Evolutionary conservation across 2,329 filamentous ascomycete genomes (phyloP).

Genomic region (Zymoseptoria brevis): DNA sequence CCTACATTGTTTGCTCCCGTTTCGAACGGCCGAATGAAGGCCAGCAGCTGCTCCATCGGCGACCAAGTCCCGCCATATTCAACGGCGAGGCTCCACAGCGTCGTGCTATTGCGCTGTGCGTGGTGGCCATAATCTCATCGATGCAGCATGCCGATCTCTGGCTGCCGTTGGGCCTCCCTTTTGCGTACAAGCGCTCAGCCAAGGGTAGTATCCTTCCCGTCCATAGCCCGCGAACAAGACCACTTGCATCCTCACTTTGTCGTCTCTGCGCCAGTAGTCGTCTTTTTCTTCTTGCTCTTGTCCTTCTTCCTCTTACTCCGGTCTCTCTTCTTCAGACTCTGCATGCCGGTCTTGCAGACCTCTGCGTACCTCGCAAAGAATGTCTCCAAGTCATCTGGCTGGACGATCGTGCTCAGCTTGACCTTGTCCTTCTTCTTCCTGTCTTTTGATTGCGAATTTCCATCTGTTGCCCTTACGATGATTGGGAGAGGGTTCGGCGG

Average conservation of each 20-base stretch:
- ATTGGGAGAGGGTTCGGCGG: slow-evolving; percentile 58
- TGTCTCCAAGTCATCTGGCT: slow-evolving; percentile 62
- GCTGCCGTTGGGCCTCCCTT: not conserved
- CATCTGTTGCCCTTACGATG: slow-evolving; percentile 77
- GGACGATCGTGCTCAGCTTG: slow-evolving; percentile 77
- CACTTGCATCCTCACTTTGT: not conserved
- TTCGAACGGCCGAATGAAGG: not conserved
- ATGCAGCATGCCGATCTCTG: not conserved
- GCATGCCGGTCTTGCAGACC: slow-evolving; percentile 82
- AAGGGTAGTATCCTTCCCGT: not conserved
- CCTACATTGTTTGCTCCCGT: not conserved
- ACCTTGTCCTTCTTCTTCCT: slow-evolving; percentile 52
- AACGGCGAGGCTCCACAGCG: not conserved
- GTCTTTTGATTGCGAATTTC: slow-evolving; percentile 44
- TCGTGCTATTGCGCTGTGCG: not conserved
- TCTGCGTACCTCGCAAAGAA: slow-evolving; percentile 88
- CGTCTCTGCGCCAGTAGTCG: slow-evolving; percentile 9
- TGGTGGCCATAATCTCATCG: not conserved
- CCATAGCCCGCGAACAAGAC: not conserved
- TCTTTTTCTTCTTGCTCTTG: slow-evolving; percentile 62
- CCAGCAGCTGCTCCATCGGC: not conserved
- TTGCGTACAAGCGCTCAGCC: not conserved
- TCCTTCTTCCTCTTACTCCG: slow-evolving; percentile 76
- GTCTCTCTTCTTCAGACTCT: slow-evolving; percentile 83
- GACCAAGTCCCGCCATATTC: not conserved